Percentiles rank a stretch among this genome's conserved stretches.
These are phyloP conservation scores for Spiraea crenata DNA, from an alignment of 331 rosid genomes.

Conservation along the genomic window DNA sequence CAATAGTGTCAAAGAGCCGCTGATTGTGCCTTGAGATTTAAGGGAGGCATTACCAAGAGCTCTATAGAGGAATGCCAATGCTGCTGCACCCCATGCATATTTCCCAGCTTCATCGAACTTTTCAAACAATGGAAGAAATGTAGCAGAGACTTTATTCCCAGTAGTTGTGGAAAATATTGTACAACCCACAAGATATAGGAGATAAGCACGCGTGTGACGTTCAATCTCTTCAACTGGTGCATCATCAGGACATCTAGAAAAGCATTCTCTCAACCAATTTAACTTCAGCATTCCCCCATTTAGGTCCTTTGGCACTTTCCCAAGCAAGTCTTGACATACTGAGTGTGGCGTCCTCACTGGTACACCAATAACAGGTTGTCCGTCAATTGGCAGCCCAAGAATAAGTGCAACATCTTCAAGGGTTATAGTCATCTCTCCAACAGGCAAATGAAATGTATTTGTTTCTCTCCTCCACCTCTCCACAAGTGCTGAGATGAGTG, in stretches of 20 bases:
- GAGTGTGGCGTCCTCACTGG: conserved; percentile 55
- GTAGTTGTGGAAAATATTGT: conserved; percentile 92
- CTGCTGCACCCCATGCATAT: conserved; percentile 96
- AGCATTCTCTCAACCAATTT: conserved; percentile 86
- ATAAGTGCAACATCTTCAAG: conserved; percentile 88
- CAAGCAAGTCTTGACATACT: conserved; percentile 77
- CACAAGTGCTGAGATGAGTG: conserved; percentile 83
- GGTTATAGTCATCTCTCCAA: conserved; percentile 86
- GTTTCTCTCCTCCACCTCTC: conserved; percentile 99
- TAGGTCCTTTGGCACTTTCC: conserved; percentile 78
- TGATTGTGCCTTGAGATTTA: conserved; percentile 85
- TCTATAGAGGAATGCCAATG: conserved; percentile 86
- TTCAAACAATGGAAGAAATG: conserved; percentile 84
- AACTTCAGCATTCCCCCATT: conserved; percentile 94
- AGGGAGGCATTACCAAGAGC: conserved; percentile 93
- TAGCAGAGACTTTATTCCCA: conserved; percentile 90
- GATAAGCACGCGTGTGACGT: conserved; percentile 79
- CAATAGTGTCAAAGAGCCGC: conserved; percentile 84
- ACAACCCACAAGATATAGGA: conserved; percentile 87
- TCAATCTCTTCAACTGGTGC: conserved; percentile 60
- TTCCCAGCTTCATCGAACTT: conserved; percentile 73
- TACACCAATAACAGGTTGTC: conserved; percentile 80
- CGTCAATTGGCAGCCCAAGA: conserved; percentile 77
- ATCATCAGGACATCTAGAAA: conserved; percentile 76
- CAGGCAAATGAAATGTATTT: conserved; percentile 76